These are phyloP conservation scores for Pichia sorboxylosa DNA, from an alignment of 1,139 yeast genomes.

Conservation along the genomic window DNA sequence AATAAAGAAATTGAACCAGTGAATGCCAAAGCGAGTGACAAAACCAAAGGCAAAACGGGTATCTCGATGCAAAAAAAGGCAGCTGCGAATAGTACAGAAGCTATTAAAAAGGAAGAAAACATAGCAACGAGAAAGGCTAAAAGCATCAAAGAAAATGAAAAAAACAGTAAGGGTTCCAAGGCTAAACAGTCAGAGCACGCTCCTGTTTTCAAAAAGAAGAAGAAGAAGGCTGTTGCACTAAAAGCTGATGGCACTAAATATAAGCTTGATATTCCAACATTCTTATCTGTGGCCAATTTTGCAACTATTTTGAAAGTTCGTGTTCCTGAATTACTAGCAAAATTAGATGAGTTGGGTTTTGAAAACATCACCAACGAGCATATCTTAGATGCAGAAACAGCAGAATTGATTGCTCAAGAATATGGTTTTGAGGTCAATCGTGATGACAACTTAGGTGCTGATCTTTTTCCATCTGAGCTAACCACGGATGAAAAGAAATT, in stretches of 20 bases:
- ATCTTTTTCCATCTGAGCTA: slow-evolving; percentile 42
- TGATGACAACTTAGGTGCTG: slow-evolving; percentile 51
- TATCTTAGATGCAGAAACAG: slow-evolving; percentile 77
- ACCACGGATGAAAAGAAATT: slow-evolving; percentile 25
- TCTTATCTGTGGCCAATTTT: slow-evolving; percentile 62
- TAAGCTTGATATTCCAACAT: slow-evolving; percentile 52
- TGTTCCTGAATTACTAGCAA: slow-evolving; percentile 44
- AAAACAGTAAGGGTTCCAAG: background rate
- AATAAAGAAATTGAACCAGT: background rate
- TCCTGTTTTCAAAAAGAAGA: slow-evolving; percentile 7
- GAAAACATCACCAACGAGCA: slow-evolving; percentile 65
- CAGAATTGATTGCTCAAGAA: slow-evolving; percentile 79
- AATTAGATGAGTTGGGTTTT: slow-evolving; percentile 61
- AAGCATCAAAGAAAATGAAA: background rate
- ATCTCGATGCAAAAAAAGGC: background rate
- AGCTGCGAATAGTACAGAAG: no score
- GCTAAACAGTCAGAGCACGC: background rate
- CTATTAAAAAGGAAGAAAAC: no score
- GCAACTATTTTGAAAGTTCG: slow-evolving; percentile 62
- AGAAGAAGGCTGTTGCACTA: slow-evolving; percentile 6
- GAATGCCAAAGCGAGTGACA: background rate
- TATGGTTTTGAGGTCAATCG: slow-evolving; percentile 60
- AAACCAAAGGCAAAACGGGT: no score
- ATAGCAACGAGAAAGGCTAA: background rate
- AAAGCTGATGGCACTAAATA: slow-evolving; percentile 11